Evolutionary conservation across 495 filamentous ascomycete genomes (phyloP).

Genomic region (Schizothecium vesticola): DNA sequence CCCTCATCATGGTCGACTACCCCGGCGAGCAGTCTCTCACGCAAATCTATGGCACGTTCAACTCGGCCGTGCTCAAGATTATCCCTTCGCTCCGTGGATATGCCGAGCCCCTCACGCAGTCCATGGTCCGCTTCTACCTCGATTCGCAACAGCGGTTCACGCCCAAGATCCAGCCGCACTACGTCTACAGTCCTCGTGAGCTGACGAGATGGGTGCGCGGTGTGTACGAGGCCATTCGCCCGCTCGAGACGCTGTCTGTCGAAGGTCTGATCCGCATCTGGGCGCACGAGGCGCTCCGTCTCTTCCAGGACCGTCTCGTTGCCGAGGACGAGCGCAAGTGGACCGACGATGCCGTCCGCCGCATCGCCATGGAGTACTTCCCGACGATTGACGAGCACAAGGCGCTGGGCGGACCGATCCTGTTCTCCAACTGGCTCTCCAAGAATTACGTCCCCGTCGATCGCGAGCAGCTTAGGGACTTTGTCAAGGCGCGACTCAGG

Average conservation of each 20-base stretch:
- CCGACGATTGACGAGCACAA: slow-evolving; percentile 83
- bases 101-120: slow-evolving; percentile 86
- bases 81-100: slow-evolving; percentile 93
- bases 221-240: slow-evolving; percentile 92
- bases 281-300: slow-evolving; percentile 91
- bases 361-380: slow-evolving; percentile 87
- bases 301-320: slow-evolving; percentile 96
- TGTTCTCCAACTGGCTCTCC: slow-evolving; percentile 99
- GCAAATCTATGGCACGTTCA: slow-evolving; percentile 99
- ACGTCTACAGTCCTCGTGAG: slow-evolving; percentile 98
- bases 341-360: slow-evolving; percentile 78
- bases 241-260: slow-evolving; percentile 76
- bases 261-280: slow-evolving; percentile 95
- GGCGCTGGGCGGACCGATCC: slow-evolving; percentile 86
- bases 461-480: slow-evolving; percentile 86
- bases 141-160: slow-evolving; percentile 94
- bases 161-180: slow-evolving; percentile 93
- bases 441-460: slow-evolving; percentile 98
- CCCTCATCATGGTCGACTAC: slow-evolving; percentile 98
- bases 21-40: slow-evolving; percentile 88
- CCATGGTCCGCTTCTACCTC: slow-evolving; percentile 95
- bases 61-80: slow-evolving; percentile 91
- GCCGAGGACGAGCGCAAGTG: slow-evolving; percentile 90
- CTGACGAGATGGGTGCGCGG: slow-evolving; percentile 95
- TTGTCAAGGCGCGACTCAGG: slow-evolving; percentile 92